Percentiles rank a stretch among this genome's conserved stretches.
phyloP scores from a whole-genome alignment of 1,284 basidiomycete species.

The Ustilago vetiveriae region DNA sequence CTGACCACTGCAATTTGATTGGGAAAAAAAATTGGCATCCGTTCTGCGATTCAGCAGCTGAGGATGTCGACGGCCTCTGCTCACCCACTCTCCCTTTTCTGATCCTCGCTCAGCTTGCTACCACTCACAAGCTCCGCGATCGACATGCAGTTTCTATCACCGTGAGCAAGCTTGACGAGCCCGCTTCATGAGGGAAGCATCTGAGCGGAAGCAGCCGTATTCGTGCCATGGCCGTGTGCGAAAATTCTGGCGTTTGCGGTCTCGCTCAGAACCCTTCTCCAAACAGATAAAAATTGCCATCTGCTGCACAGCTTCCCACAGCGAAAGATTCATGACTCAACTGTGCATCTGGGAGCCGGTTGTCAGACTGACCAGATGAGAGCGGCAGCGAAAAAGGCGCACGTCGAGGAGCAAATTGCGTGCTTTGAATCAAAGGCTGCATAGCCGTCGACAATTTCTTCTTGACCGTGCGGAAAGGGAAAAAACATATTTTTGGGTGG shows the following conservation, averaged over 20 bases:
- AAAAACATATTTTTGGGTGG: slow-evolving; percentile 10
- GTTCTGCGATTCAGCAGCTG: neutral
- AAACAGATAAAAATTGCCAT: neutral
- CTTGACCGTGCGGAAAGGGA: neutral
- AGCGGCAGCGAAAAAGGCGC: slow-evolving; percentile 2
- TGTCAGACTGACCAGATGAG: neutral
- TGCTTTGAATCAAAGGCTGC: slow-evolving; percentile 3
- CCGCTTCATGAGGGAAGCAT: too few species aligned
- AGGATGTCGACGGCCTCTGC: too few species aligned
- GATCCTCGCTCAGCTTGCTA: too few species aligned
- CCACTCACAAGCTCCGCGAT: too few species aligned
- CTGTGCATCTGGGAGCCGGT: slow-evolving; percentile 5
- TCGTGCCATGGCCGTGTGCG: too few species aligned
- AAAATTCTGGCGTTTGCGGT: too few species aligned
- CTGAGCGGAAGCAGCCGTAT: too few species aligned
- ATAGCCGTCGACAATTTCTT: neutral
- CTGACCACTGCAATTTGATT: neutral
- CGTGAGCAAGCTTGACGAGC: too few species aligned
- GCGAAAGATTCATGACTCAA: slow-evolving; percentile 16
- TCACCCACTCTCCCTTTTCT: too few species aligned
- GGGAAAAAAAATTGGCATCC: neutral
- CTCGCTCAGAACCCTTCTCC: too few species aligned
- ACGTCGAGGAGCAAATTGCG: slow-evolving; percentile 13
- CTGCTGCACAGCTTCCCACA: neutral
- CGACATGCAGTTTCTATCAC: too few species aligned